phyloP scores from a whole-genome alignment of 2,329 filamentous ascomycete genomes.

The Corniculantispora saksenae region DNA sequence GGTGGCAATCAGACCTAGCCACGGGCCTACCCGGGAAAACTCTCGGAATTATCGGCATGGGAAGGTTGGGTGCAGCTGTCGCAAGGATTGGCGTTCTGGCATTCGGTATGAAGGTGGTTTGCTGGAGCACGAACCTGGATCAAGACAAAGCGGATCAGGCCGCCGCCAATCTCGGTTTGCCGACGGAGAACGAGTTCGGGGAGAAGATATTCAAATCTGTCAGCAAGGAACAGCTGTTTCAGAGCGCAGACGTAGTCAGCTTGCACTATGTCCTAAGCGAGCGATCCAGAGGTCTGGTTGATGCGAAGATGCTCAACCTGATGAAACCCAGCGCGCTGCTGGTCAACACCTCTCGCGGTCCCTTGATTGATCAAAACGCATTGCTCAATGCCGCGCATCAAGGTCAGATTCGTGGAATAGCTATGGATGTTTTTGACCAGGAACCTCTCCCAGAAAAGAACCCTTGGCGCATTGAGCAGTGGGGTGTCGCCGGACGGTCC shows the following conservation, averaged over 20 bases:
- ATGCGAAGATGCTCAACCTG: conserved; percentile 52
- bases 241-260: conserved; percentile 63
- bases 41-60: conserved; percentile 62
- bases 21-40: conserved; percentile 60
- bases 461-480: conserved; percentile 64
- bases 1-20: conserved; percentile 61
- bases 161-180: conserved; percentile 57
- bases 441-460: conserved; percentile 69
- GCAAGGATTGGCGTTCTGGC: conserved; percentile 59
- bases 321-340: conserved; percentile 66
- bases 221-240: conserved; percentile 64
- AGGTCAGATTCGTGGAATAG: conserved; percentile 65
- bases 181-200: conserved; percentile 47
- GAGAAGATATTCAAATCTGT: conserved; percentile 59
- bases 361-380: conserved; percentile 66
- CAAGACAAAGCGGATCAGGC: conserved; percentile 62
- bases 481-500: conserved; percentile 61
- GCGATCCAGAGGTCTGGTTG: conserved; percentile 62
- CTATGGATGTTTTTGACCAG: conserved; percentile 72
- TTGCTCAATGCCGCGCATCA: conserved; percentile 58
- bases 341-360: conserved; percentile 72
- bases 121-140: conserved; percentile 65
- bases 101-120: conserved; percentile 65
- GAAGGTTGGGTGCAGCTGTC: conserved; percentile 60
- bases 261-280: conserved; percentile 69